Conservation (phyloP, 2,329 filamentous ascomycete species). For the Fusarium vanettenii region DNA sequence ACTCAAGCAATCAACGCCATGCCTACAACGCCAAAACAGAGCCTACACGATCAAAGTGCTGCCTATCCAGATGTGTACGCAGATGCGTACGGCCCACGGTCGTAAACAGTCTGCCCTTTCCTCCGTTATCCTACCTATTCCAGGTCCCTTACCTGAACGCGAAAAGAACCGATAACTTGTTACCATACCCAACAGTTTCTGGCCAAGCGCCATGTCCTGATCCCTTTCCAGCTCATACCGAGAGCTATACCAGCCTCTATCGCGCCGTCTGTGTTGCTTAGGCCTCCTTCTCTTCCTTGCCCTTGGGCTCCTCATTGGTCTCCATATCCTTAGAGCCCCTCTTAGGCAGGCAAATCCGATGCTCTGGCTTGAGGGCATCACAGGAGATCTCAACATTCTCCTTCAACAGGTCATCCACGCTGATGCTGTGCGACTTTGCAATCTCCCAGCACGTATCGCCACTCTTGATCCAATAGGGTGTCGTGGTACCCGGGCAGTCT, state of each 20-base stretch:
- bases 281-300: not conserved
- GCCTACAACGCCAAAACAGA: not conserved
- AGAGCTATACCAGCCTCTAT: not conserved
- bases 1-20: not conserved
- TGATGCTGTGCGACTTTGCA: conserved; percentile 55
- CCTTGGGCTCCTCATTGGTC: not conserved
- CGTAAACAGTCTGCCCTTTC: not conserved
- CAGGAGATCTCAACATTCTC: conserved; percentile 62
- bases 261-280: not conserved
- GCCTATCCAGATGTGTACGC: not conserved
- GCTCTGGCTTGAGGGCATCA: conserved; percentile 55
- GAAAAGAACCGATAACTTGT: not conserved
- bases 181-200: not conserved
- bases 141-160: not conserved
- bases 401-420: conserved; percentile 58
- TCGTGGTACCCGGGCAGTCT: conserved; percentile 46
- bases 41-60: not conserved
- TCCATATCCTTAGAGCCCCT: not conserved
- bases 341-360: conserved; percentile 58
- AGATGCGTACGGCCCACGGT: not conserved
- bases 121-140: not conserved
- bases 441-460: conserved; percentile 68
- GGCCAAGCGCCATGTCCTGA: conserved; percentile 6
- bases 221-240: not conserved
- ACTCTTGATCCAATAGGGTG: conserved; percentile 53